These are phyloP conservation scores for Venturia carpophila DNA, from an alignment of 2,329 filamentous ascomycete species.

Conservation along the genomic window DNA sequence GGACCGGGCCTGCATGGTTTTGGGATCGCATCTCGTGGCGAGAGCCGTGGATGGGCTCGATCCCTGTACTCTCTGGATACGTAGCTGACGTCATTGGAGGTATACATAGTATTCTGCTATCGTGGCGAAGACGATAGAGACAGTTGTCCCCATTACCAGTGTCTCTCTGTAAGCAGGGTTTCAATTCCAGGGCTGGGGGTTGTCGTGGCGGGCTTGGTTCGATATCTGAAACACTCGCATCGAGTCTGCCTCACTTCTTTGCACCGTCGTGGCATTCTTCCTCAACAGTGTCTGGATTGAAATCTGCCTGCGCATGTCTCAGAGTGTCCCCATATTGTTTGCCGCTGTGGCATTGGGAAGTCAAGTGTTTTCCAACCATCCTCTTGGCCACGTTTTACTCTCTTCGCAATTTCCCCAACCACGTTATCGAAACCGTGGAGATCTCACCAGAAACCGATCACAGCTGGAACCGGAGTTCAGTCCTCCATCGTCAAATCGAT, in stretches of 20 bases:
- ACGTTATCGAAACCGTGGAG: not conserved
- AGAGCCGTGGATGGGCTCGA: not conserved
- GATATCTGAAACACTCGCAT: not conserved
- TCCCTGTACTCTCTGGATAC: not conserved
- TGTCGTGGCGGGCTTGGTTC: not conserved
- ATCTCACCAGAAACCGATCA: not conserved
- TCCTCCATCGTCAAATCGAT: not conserved
- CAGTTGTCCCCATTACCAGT: not conserved
- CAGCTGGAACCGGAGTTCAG: not conserved
- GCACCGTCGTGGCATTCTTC: not conserved
- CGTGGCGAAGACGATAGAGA: not conserved
- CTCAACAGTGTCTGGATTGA: not conserved
- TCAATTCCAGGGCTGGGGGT: not conserved
- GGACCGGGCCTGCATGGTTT: not conserved
- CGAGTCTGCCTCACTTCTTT: not conserved
- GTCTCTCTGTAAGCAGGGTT: not conserved
- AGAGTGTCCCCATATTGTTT: not conserved
- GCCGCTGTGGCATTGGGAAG: not conserved
- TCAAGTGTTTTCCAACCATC: not conserved
- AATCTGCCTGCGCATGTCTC: not conserved
- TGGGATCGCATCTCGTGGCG: not conserved
- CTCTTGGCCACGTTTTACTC: not conserved
- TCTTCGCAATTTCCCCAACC: not conserved
- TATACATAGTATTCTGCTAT: not conserved
- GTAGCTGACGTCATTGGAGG: not conserved